Evolutionary conservation across 2,329 filamentous ascomycete species (phyloP), one percentile per base, ranked within the genome.

Genomic region (Pezicula rhizophila): DNA sequence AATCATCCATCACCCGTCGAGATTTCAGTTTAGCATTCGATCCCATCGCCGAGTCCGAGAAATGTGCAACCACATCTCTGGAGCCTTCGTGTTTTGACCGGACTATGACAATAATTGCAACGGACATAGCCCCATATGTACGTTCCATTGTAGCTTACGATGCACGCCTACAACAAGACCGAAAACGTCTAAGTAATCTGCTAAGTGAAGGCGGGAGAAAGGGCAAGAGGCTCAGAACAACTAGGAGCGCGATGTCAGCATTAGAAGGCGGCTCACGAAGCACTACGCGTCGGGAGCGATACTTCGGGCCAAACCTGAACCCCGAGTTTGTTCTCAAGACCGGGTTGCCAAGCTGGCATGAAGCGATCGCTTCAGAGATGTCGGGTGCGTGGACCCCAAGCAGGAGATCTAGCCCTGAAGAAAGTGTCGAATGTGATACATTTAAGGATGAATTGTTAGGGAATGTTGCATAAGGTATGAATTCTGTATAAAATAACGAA

Each of bases 51-150:
- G 65, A 69, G 2, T 68, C 74, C 0, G 75, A 77, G 26, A 77
- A 74, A 52, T 59, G 53, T 60, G 7, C 61, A 26, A 62, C 67
- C 1, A 65, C 62, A 15, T 72, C 72, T 39, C 73, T 89, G 1
- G 79, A 82, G 31, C 75, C 85, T 0, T 91, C 88, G 0, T 81
- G 85, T 0, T 89, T 96, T 56, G 89, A 96, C 59, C 80, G 87
- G 39, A 81, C 82, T 0, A 70, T 86, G 58, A 65, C 67, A 0
- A 72, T 84, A 17, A 80, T 96, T 28, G 76, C 79, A 0, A 70
- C 84, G 11, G 93, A 99, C 54, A 73, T 97, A 2, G 91, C 90
- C 0, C 93, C 95, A 0, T 97, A 89, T 64, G 79, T 97, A n/a
- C 86, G 95, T 10, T 76, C 78, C 34, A 97, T 99, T 51, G 82